These are phyloP conservation scores for Penicillium psychrosexuale DNA, from an alignment of 2,329 filamentous ascomycete genomes.

Conservation along the genomic window DNA sequence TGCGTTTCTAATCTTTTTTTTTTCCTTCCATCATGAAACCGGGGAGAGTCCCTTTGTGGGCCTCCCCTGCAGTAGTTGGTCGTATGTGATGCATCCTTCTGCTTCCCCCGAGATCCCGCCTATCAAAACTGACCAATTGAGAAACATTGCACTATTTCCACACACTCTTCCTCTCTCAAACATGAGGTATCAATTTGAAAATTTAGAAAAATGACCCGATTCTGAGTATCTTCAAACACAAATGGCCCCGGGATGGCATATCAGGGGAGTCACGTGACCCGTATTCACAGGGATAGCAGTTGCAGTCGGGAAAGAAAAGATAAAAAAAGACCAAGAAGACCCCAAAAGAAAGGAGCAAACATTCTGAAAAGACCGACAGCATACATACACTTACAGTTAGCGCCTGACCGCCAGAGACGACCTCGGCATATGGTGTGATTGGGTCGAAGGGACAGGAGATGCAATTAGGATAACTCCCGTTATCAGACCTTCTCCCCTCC, in stretches of 20 bases:
- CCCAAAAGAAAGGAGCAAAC: neutral
- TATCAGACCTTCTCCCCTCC: neutral
- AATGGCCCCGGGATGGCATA: neutral
- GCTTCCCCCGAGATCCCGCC: neutral
- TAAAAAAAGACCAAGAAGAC: neutral
- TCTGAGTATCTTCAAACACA: neutral
- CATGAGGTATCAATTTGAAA: neutral
- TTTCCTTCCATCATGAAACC: slow-evolving; percentile 5
- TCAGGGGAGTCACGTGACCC: neutral
- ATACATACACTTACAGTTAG: neutral
- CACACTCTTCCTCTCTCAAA: neutral
- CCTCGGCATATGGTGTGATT: slow-evolving; percentile 9
- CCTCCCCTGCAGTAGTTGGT: slow-evolving; percentile 9
- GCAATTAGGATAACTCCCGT: slow-evolving; percentile 1
- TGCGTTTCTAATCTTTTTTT: neutral
- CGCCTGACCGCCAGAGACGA: slow-evolving; percentile 6
- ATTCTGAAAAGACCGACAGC: neutral
- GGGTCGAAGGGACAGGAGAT: neutral
- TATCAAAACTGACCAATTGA: neutral
- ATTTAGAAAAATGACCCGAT: neutral
- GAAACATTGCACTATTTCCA: neutral
- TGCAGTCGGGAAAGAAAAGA: neutral
- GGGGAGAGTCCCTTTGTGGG: slow-evolving; percentile 4
- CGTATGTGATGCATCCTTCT: slow-evolving; percentile 3
- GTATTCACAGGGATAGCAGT: neutral